These are phyloP conservation scores for Neoarthrinium moseri DNA, from an alignment of 2,329 filamentous ascomycete genomes.

Conservation along the genomic window DNA sequence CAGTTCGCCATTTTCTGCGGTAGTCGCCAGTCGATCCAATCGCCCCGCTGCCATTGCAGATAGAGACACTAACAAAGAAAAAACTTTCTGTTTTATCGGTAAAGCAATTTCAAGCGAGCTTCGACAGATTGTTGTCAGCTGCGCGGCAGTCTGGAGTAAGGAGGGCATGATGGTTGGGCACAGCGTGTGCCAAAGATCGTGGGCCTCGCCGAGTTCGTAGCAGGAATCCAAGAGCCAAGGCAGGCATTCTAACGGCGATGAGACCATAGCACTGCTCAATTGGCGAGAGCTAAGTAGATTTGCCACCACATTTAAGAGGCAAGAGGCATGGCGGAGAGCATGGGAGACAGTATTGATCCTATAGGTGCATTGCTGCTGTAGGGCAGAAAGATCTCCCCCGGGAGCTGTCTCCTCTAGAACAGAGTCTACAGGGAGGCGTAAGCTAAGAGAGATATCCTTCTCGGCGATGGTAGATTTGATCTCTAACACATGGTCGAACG, in stretches of 20 bases:
- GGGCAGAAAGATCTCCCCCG: slow-evolving; percentile 13
- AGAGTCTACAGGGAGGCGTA: slow-evolving; percentile 38
- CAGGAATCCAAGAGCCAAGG: slow-evolving; percentile 51
- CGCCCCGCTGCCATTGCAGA: slow-evolving; percentile 38
- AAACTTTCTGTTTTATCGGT: slow-evolving; percentile 32
- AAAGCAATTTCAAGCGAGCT: slow-evolving; percentile 10
- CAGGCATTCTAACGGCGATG: slow-evolving; percentile 37
- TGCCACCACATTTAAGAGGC: slow-evolving; percentile 42
- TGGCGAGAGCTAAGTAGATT: slow-evolving; percentile 36
- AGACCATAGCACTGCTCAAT: slow-evolving; percentile 23
- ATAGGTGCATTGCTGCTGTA: slow-evolving; percentile 38
- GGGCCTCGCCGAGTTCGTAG: slow-evolving; percentile 39
- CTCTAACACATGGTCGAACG: slow-evolving; percentile 22
- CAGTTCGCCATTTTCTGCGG: slow-evolving; percentile 23
- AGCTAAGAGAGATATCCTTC: slow-evolving; percentile 23
- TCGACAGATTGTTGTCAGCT: slow-evolving; percentile 23
- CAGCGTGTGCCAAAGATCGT: slow-evolving; percentile 34
- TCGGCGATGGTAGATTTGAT: slow-evolving; percentile 23
- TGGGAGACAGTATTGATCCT: slow-evolving; percentile 38
- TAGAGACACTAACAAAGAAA: slow-evolving; percentile 37
- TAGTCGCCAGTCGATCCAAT: slow-evolving; percentile 28
- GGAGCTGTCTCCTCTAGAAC: slow-evolving; percentile 30
- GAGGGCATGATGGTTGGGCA: slow-evolving; percentile 29
- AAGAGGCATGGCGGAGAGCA: slow-evolving; percentile 43
- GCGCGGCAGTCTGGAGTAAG: slow-evolving; percentile 35